Conservation (phyloP, 768 basidiomycete species). For the Podaxis rugospora region DNA sequence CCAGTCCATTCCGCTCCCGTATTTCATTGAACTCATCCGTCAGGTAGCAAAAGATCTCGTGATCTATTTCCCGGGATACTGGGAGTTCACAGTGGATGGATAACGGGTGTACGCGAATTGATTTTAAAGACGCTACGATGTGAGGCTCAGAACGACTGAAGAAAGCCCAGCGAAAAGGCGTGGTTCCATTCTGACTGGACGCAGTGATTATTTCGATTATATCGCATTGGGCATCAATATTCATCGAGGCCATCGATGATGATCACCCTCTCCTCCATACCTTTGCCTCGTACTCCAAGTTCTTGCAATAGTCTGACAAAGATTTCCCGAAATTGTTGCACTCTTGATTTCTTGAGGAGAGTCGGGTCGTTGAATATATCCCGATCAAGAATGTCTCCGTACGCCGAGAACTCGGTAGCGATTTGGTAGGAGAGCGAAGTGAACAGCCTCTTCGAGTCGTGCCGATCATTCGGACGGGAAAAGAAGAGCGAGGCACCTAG, state of each 20-base stretch:
- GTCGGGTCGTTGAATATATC: neutral
- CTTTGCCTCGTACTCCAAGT: too few species aligned
- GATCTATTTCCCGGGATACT: neutral
- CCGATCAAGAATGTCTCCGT: neutral
- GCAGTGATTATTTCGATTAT: neutral
- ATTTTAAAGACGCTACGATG: neutral
- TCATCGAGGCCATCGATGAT: neutral
- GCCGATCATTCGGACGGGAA: neutral
- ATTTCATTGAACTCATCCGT: neutral
- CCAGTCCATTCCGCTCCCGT: neutral
- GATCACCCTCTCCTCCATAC: neutral
- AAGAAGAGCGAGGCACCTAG: neutral
- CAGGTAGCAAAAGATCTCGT: slow-evolving; percentile 4
- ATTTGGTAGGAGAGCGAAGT: neutral
- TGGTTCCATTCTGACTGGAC: neutral
- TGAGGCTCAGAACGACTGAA: too few species aligned
- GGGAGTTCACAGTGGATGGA: neutral
- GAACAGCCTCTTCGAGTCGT: neutral
- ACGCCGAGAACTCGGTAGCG: neutral
- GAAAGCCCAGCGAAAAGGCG: neutral
- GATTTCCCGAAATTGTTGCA: neutral
- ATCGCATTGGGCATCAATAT: neutral
- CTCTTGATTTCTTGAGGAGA: neutral
- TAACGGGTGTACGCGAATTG: neutral
- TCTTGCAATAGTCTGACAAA: neutral